Evolutionary conservation across 2,329 filamentous ascomycete genomes (phyloP).

Genomic region (Alternaria ethzedia): DNA sequence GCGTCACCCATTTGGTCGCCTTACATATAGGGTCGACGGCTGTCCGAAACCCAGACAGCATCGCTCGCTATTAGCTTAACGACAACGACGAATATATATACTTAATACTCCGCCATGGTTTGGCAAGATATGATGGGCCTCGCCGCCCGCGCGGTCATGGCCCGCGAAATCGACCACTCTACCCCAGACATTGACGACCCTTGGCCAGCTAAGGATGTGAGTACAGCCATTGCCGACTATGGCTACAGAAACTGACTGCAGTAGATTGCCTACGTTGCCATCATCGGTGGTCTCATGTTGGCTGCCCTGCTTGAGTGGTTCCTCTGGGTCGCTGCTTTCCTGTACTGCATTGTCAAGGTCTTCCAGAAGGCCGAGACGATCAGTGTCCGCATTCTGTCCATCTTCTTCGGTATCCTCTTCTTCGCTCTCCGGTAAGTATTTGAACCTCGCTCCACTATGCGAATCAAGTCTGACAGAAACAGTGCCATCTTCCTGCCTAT

Average conservation of each 20-base stretch:
- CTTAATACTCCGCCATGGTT: slow-evolving; percentile 33
- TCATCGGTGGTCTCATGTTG: slow-evolving; percentile 81
- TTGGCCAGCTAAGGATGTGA: slow-evolving; percentile 51
- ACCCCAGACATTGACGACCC: slow-evolving; percentile 44
- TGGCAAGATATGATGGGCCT: slow-evolving; percentile 30
- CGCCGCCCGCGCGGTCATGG: slow-evolving; percentile 32
- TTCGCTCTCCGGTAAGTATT: slow-evolving; percentile 70
- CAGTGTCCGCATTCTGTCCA: slow-evolving; percentile 78
- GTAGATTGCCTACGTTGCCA: slow-evolving; percentile 83
- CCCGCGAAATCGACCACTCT: slow-evolving; percentile 34
- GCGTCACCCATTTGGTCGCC: slow-evolving; percentile 6
- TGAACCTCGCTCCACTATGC: not conserved
- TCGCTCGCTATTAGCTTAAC: slow-evolving; percentile 22
- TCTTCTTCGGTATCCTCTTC: slow-evolving; percentile 77
- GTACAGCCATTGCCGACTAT: slow-evolving; percentile 17
- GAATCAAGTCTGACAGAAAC: slow-evolving; percentile 23
- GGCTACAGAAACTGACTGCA: slow-evolving; percentile 17
- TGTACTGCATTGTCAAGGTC: slow-evolving; percentile 89
- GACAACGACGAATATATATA: slow-evolving; percentile 19
- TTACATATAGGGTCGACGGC: slow-evolving; percentile 14
- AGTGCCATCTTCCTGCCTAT: slow-evolving; percentile 88
- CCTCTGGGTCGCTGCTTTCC: slow-evolving; percentile 89
- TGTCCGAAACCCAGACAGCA: slow-evolving; percentile 8
- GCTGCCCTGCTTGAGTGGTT: slow-evolving; percentile 92
- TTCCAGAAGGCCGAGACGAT: slow-evolving; percentile 88